phyloP scores from a whole-genome alignment of 257 asterid species.

The Rubia yunnanensis region DNA sequence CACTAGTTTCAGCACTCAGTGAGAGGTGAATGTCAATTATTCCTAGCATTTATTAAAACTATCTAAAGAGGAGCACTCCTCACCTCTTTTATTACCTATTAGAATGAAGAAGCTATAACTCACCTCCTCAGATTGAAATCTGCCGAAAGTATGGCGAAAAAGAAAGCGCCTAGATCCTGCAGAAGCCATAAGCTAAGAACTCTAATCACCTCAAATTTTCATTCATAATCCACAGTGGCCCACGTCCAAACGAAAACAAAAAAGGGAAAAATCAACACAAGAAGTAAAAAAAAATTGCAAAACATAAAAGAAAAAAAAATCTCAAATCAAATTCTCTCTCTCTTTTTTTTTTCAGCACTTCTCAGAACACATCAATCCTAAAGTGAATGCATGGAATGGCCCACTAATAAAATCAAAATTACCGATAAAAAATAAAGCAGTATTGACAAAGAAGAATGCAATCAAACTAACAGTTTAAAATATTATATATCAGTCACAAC shows the following conservation, averaged over 20 bases:
- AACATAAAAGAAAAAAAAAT: background rate
- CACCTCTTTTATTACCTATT: slow-evolving; percentile 1
- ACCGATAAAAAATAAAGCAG: too few relatives aligned
- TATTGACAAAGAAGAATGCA: too few relatives aligned
- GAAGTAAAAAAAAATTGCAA: background rate
- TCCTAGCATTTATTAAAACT: background rate
- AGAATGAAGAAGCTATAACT: slow-evolving; percentile 5
- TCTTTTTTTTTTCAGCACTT: background rate
- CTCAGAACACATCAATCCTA: too few relatives aligned
- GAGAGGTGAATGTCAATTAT: background rate
- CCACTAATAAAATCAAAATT: too few relatives aligned
- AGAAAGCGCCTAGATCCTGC: slow-evolving; percentile 90
- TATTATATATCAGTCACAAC: too few relatives aligned
- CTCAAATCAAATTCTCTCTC: background rate
- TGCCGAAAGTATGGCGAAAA: slow-evolving; percentile 78
- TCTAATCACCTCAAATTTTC: background rate
- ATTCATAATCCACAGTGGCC: background rate
- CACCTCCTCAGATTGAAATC: slow-evolving; percentile 96
- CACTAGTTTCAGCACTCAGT: background rate
- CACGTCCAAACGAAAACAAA: background rate
- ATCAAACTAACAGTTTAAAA: too few relatives aligned
- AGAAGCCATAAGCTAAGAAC: slow-evolving; percentile 9
- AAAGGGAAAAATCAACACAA: background rate
- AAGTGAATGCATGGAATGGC: too few relatives aligned
- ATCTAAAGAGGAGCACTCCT: slow-evolving; percentile 10